These are phyloP conservation scores for Leccinellum albellum DNA, from an alignment of 768 basidiomycete genomes.

Conservation along the genomic window DNA sequence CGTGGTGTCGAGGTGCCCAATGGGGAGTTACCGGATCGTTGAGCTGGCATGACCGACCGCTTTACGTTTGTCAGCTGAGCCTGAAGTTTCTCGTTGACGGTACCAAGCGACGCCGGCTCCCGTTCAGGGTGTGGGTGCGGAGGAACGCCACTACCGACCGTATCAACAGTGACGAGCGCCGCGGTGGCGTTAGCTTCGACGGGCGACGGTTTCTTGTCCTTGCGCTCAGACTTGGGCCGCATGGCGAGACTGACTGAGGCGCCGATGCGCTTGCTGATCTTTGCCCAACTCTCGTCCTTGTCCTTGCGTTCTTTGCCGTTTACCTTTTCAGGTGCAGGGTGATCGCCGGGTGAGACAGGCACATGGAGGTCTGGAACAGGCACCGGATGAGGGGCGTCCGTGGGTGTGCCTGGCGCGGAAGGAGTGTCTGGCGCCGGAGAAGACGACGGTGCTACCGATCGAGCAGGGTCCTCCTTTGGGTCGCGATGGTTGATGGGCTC, in stretches of 20 bases:
- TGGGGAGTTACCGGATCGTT: constrained; percentile 18
- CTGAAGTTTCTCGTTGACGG: constrained; percentile 26
- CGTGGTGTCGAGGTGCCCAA: constrained; percentile 16
- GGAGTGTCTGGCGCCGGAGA: constrained; percentile 9
- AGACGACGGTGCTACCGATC: not conserved
- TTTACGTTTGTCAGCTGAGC: constrained; percentile 25
- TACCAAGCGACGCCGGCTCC: constrained; percentile 20
- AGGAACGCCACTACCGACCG: not conserved
- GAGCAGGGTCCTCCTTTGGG: not conserved
- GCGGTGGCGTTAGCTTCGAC: constrained; percentile 10
- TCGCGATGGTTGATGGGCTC: constrained; percentile 4
- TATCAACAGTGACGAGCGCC: constrained; percentile 6
- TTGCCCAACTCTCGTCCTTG: constrained; percentile 55
- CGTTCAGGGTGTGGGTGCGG: constrained; percentile 8
- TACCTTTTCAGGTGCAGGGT: constrained; percentile 32
- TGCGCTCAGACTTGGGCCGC: constrained; percentile 34
- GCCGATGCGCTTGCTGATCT: constrained; percentile 61
- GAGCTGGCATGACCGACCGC: constrained; percentile 22
- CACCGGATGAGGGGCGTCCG: constrained; percentile 4
- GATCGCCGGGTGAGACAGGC: constrained; percentile 23
- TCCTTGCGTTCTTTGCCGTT: constrained; percentile 37
- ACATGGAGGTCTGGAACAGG: constrained; percentile 3
- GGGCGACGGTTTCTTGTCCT: constrained; percentile 28
- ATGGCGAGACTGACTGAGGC: constrained; percentile 47
- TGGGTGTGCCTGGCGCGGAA: constrained; percentile 15